phyloP scores from a whole-genome alignment of 2,329 filamentous ascomycete species.

The Elsinoe australis region DNA sequence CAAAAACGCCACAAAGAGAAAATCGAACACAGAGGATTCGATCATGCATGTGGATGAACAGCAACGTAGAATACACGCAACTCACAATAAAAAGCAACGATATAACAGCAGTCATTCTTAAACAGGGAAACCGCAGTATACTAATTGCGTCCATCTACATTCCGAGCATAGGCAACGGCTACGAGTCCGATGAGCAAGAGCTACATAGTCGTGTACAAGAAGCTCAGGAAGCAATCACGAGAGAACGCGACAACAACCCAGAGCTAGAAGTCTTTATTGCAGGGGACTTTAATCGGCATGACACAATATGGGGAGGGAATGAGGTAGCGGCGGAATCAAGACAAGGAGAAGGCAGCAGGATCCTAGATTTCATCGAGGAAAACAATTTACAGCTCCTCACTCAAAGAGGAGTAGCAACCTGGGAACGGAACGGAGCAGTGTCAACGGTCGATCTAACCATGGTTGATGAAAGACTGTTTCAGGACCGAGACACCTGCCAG shows the following conservation, averaged over 20 bases:
- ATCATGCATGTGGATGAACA: conserved; percentile 15
- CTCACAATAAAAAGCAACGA: background rate
- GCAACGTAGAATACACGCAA: background rate
- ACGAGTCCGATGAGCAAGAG: background rate
- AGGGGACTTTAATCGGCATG: conserved; percentile 17
- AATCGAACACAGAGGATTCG: background rate
- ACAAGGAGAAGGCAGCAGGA: conserved; percentile 33
- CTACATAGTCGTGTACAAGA: background rate
- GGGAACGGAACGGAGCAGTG: background rate
- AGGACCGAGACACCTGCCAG: background rate
- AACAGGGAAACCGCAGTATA: background rate
- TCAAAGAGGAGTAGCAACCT: background rate
- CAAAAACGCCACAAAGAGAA: conserved; percentile 13
- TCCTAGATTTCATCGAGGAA: conserved; percentile 23
- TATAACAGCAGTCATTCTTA: background rate
- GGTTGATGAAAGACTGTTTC: background rate
- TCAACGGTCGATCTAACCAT: background rate
- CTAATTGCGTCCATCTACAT: background rate
- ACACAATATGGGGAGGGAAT: conserved; percentile 28
- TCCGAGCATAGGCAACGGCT: background rate
- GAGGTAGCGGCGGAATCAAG: conserved; percentile 26
- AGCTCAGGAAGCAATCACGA: background rate
- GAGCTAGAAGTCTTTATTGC: conserved; percentile 11
- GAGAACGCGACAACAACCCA: background rate
- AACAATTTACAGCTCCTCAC: background rate